Conservation (phyloP, 192 early-diverging fungal genomes). For the Gigaspora rosea region DNA sequence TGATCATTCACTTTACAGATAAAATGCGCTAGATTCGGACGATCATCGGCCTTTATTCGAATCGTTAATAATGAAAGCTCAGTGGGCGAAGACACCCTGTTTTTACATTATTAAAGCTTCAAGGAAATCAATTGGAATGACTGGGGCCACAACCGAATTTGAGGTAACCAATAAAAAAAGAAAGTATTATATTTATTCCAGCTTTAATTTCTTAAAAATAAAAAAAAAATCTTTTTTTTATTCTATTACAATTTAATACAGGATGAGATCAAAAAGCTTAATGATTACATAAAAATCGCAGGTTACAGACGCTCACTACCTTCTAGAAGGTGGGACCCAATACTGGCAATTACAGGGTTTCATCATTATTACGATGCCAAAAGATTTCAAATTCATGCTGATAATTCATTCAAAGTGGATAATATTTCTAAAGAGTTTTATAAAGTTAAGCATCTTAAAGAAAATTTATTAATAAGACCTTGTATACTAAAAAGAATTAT, state of each 20-base stretch:
- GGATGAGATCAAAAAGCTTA: background rate
- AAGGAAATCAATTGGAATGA: background rate
- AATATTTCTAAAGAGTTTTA: background rate
- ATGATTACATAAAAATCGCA: background rate
- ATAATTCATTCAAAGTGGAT: background rate
- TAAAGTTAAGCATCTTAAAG: background rate
- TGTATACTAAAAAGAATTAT: background rate
- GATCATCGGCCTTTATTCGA: too few species aligned
- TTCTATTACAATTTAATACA: background rate
- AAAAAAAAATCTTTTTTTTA: background rate
- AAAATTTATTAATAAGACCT: background rate
- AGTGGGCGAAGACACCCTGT: background rate
- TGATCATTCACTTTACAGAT: too few species aligned
- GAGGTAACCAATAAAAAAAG: background rate
- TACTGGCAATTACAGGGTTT: background rate
- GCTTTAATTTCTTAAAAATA: background rate
- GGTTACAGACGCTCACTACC: background rate
- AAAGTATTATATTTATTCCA: background rate
- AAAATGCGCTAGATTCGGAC: too few species aligned
- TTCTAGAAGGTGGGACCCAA: background rate
- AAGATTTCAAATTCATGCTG: background rate
- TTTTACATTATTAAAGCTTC: background rate
- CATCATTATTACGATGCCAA: background rate
- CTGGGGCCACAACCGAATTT: background rate
- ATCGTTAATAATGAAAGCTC: too few species aligned